Percentiles rank a stretch among this genome's conserved stretches.
Evolutionary conservation across 2,329 filamentous ascomycete species (phyloP).

Genomic region (Ophiostoma fasciatum): DNA sequence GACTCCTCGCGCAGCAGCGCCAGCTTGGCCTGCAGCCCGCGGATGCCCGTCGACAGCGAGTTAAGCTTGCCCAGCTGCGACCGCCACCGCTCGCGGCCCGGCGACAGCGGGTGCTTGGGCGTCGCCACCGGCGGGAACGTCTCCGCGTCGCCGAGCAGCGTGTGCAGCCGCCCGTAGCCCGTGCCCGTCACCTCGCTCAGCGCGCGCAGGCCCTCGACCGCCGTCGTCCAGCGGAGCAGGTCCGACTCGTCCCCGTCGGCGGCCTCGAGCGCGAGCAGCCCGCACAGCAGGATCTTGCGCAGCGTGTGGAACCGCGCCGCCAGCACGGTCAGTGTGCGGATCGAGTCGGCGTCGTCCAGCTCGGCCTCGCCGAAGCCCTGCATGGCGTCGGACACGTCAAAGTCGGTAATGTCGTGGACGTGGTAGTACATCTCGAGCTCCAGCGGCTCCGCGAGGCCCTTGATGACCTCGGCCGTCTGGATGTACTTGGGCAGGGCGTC

Average conservation of each 20-base stretch:
- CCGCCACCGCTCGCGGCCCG: constrained; percentile 69
- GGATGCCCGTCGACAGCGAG: constrained; percentile 76
- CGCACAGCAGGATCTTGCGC: constrained; percentile 75
- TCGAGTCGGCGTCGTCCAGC: constrained; percentile 61
- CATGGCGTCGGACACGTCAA: constrained; percentile 57
- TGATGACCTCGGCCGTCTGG: constrained; percentile 52
- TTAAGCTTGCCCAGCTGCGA: constrained; percentile 80
- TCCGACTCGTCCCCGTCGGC: constrained; percentile 65
- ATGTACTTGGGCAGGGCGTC: constrained; percentile 58
- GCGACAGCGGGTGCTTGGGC: constrained; percentile 47
- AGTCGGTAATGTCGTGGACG: constrained; percentile 64
- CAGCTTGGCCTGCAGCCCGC: constrained; percentile 86
- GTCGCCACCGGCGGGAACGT: constrained; percentile 40
- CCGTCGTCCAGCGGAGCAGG: constrained; percentile 62
- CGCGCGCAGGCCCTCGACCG: constrained; percentile 57
- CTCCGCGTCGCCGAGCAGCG: constrained; percentile 66
- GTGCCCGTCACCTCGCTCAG: constrained; percentile 46
- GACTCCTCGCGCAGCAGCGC: constrained; percentile 85
- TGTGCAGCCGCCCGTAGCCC: constrained; percentile 50
- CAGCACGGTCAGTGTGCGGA: constrained; percentile 67
- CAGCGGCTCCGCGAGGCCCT: constrained; percentile 59
- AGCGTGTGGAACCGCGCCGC: constrained; percentile 68
- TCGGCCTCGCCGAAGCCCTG: constrained; percentile 46
- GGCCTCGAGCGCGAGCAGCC: constrained; percentile 74
- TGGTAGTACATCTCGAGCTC: constrained; percentile 90